Base-by-base conservation (phyloP, 129 eudicot species). In the Helianthus annuus region DNA sequence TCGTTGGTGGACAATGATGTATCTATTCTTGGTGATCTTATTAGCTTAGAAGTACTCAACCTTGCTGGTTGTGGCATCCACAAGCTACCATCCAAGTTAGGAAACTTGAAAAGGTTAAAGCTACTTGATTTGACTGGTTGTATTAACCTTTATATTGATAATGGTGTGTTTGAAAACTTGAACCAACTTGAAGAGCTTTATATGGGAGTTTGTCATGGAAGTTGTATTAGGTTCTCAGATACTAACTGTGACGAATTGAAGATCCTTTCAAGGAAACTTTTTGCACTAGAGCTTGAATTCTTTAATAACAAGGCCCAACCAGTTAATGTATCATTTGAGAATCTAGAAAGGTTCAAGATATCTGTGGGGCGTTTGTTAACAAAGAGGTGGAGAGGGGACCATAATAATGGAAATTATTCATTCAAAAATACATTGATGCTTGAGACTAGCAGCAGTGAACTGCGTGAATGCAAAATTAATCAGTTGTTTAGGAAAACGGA, bases 141-240 rank as follows among this genome's bases (percentile, higher is more conserved):
- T 56, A 2, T 3, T 22, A 8, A 56, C 62, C 62, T 56, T 8
- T 19, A 1, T 54, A 54, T 54, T 54, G 59, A 54, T 17, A 10
- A 54, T 16, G 59, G 59, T 17, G 59, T 16, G 11, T 54, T 54
- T 54, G 7, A 10, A 16, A 54, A 54, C 29, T 14, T 54, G 29
- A 22, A 16, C 2, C 10, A 56, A 19, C 62, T 56, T 22, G 62
- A 56, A 56, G 62, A 56, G 62, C 62, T 56, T 56, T 56, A 56
- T 17, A 56, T 56, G 62, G 36, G 36, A 56, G 29, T 16, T 54
- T 54, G 10, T 7, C 29, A n/a, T 16, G 8, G 12, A 9, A 54
- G 29, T 17, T 22, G 2, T 54, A 2, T 54, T 54, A 54, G 59
- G 59, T 56, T 56, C 14, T 13, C 62, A 0, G 62, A 19, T 56